Base-by-base conservation (phyloP, 2,329 filamentous ascomycete species). In the Chrysoporthe austroafricana region DNA sequence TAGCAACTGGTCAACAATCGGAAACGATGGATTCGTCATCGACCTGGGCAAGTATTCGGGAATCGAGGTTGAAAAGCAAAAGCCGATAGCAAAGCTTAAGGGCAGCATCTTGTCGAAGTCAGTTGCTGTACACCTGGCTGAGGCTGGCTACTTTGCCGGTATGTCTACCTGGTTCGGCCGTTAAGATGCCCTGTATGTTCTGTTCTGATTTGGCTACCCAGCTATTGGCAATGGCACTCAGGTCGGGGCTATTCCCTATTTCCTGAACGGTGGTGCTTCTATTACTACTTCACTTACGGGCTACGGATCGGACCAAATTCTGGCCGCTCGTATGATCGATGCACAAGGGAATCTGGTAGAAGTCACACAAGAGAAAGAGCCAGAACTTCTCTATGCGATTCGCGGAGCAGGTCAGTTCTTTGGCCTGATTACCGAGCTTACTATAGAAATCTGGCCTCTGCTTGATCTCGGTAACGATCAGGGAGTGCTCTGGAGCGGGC, bases 401-500 rank as follows among this genome's bases (percentile, higher is more conserved):
- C 70, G 76, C 32, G 77, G 77, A 11, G 77, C 77, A 1, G 76
- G 73, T 7, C 76, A 78, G 32, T 75, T 74, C 63, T 79, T 80
- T 52, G 77, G 77, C 7, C 71, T 80, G 18, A 72, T 75, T 1
- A 77, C 75, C 0, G 52, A 73, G 39, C 71, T 80, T 14, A 73
- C 70, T 7, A 68, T 77, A 58, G 71, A 71, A 44, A 64, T 71
- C 9, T 68, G 72, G 61, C 72, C 72, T 14, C 43, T 76, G 18
- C 42, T 66, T 7, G 66, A 70, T 36, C 72, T 76, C 2, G 72
- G 72, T 0, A 74, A 71, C 54, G 43, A 66, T 32, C 59, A 70
- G 50, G 74, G 74, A 16, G 62, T 62, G 1, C 66, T 74, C 44
- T 76, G 75, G 76, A 71, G 67, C 13, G 74, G 75, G 4, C 71